Conservation (phyloP, 768 basidiomycete genomes). For the Lactarius indigo region DNA sequence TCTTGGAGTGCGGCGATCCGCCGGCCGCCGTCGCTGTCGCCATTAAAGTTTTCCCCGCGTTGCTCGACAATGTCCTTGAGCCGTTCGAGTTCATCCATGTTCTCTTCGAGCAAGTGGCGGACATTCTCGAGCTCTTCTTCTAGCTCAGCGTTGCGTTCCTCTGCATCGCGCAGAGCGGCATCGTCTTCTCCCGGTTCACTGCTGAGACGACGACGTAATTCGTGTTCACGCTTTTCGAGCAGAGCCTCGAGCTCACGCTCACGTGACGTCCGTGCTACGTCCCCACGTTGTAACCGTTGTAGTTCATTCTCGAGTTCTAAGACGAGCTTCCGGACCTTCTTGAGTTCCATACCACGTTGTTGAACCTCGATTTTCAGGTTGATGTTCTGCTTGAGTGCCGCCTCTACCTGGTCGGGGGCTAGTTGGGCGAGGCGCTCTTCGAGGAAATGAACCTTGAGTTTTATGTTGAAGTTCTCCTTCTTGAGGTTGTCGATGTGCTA, state of each 20-base stretch:
- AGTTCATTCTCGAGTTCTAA: slow-evolving; percentile 80
- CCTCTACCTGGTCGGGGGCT: slow-evolving; percentile 89
- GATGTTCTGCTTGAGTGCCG: slow-evolving; percentile 88
- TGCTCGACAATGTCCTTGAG: slow-evolving; percentile 66
- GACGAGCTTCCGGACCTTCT: slow-evolving; percentile 86
- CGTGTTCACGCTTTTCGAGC: slow-evolving; percentile 68
- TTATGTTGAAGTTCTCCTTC: slow-evolving; percentile 97
- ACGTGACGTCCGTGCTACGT: slow-evolving; percentile 41
- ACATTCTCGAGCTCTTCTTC: slow-evolving; percentile 73
- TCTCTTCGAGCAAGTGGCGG: slow-evolving; percentile 70
- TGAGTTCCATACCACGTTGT: slow-evolving; percentile 84
- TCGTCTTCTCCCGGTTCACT: slow-evolving; percentile 40
- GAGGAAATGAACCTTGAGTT: slow-evolving; percentile 92
- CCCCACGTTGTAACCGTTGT: slow-evolving; percentile 58
- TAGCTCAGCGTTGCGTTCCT: slow-evolving; percentile 61
- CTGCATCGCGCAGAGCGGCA: slow-evolving; percentile 50
- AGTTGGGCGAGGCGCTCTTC: slow-evolving; percentile 89
- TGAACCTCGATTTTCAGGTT: slow-evolving; percentile 91
- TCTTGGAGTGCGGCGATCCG: slow-evolving; percentile 56
- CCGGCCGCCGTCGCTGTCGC: slow-evolving; percentile 41
- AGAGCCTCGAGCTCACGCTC: slow-evolving; percentile 76
- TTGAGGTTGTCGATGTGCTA: slow-evolving; percentile 94
- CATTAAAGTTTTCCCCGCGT: slow-evolving; percentile 36
- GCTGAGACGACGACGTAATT: slow-evolving; percentile 52
- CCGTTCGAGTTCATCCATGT: slow-evolving; percentile 77